Evolutionary conservation across 2,329 filamentous ascomycete species (phyloP).

Genomic region (Botrytis sinoallii): DNA sequence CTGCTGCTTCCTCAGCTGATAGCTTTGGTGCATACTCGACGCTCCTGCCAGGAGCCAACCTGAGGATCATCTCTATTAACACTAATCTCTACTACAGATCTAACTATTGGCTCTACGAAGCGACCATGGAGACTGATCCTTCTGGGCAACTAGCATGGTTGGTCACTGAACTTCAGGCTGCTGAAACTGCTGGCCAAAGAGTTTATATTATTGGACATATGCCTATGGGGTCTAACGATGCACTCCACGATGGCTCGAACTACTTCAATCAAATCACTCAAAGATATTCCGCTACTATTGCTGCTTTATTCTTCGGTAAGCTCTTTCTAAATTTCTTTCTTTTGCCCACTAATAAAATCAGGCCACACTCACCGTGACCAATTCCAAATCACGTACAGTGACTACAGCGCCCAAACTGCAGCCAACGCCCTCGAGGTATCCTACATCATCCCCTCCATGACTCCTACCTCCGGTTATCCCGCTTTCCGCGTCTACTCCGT

Average conservation of each 20-base stretch:
- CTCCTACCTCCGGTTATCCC: conserved; percentile 38
- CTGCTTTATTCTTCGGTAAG: conserved; percentile 36
- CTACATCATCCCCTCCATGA: conserved; percentile 37
- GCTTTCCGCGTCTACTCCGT: conserved; percentile 38
- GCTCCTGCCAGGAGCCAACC: conserved; percentile 33
- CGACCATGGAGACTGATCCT: conserved; percentile 41
- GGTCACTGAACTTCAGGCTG: conserved; percentile 40
- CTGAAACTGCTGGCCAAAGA: conserved; percentile 40
- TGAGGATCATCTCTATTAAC: conserved; percentile 45
- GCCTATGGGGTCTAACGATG: conserved; percentile 39
- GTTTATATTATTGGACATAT: conserved; percentile 41
- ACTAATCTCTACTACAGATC: conserved; percentile 43
- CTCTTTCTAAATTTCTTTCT: background rate
- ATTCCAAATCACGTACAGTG: conserved; percentile 37
- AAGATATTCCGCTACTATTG: conserved; percentile 35
- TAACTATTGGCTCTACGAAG: conserved; percentile 42
- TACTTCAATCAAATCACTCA: conserved; percentile 38
- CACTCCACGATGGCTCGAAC: conserved; percentile 39
- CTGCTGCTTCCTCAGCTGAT: conserved; percentile 31
- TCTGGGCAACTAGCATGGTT: conserved; percentile 40
- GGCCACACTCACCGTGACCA: conserved; percentile 39
- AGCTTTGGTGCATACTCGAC: conserved; percentile 41
- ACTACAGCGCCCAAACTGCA: conserved; percentile 31
- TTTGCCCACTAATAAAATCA: conserved; percentile 3
- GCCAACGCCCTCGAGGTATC: conserved; percentile 33